phyloP scores from a whole-genome alignment of 2,329 filamentous ascomycete genomes.

The Fusarium compactum region DNA sequence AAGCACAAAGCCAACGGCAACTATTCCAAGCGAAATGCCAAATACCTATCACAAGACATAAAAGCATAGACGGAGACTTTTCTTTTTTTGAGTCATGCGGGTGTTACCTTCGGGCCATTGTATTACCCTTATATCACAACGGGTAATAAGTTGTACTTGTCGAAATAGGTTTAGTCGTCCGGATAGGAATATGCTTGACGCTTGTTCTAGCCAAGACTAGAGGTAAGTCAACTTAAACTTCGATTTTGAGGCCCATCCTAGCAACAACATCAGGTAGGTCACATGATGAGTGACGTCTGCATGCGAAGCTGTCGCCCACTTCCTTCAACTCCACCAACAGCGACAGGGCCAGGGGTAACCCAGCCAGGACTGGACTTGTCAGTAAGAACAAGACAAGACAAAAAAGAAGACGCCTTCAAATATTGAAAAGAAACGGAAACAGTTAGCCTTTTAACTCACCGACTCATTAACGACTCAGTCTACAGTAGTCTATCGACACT shows the following conservation, averaged over 20 bases:
- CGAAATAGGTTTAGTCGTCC: neutral
- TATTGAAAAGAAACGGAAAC: neutral
- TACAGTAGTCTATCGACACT: slow-evolving; percentile 10
- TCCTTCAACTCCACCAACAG: slow-evolving; percentile 34
- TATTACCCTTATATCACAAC: neutral
- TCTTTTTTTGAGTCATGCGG: slow-evolving; percentile 17
- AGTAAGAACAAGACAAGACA: neutral
- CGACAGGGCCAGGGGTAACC: slow-evolving; percentile 16
- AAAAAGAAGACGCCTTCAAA: slow-evolving; percentile 5
- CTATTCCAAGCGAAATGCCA: slow-evolving; percentile 18
- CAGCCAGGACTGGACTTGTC: neutral
- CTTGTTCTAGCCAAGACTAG: neutral
- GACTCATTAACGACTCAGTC: slow-evolving; percentile 13
- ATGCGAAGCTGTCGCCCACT: slow-evolving; percentile 39
- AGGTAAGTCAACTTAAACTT: slow-evolving; percentile 1
- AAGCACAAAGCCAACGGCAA: slow-evolving; percentile 30
- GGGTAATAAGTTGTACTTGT: neutral
- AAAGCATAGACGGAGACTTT: slow-evolving; percentile 20
- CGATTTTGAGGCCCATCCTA: slow-evolving; percentile 7
- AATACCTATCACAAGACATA: neutral
- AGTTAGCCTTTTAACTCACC: slow-evolving; percentile 9
- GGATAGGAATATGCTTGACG: neutral
- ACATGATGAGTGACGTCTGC: slow-evolving; percentile 45
- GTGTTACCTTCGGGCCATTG: slow-evolving; percentile 6
- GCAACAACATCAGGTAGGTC: slow-evolving; percentile 15